Evolutionary conservation across 371 early-diverging fungal species (phyloP).

Genomic region (Mucor sp.): DNA sequence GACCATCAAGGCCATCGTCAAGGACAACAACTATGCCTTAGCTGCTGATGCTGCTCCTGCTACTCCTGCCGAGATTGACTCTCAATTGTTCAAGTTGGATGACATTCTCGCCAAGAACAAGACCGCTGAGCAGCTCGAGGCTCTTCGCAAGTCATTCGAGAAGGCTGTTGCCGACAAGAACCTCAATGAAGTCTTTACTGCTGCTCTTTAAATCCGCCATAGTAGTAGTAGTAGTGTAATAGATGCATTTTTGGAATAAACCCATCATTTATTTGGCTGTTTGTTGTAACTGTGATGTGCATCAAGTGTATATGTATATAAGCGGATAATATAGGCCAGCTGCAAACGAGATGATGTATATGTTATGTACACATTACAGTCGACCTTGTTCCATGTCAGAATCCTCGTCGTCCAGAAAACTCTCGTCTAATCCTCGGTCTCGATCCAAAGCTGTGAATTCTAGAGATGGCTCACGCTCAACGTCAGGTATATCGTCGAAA

Average conservation of each 20-base stretch:
- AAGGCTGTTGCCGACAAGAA: conserved; percentile 59
- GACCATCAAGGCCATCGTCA: conserved; percentile 78
- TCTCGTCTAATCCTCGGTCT: conserved; percentile 40
- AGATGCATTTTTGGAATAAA: conserved; percentile 1
- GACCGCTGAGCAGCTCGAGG: conserved; percentile 57
- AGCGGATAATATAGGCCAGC: neutral
- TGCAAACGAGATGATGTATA: neutral
- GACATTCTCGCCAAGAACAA: conserved; percentile 71
- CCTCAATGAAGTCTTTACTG: conserved; percentile 54
- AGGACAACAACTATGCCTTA: conserved; percentile 82
- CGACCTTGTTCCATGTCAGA: conserved; percentile 40
- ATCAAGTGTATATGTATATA: neutral
- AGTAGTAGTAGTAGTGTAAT: neutral
- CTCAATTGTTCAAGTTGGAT: conserved; percentile 69
- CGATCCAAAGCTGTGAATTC: conserved; percentile 44
- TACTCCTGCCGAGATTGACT: conserved; percentile 58
- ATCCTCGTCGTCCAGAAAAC: conserved; percentile 43
- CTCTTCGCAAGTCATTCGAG: conserved; percentile 58
- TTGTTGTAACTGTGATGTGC: neutral
- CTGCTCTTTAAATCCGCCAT: conserved; percentile 33
- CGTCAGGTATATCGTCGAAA: conserved; percentile 42
- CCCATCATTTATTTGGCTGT: neutral
- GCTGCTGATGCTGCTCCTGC: conserved; percentile 54
- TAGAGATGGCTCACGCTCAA: conserved; percentile 34
- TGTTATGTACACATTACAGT: conserved; percentile 12